phyloP scores from a whole-genome alignment of 116 monocot genomes.

The Thalassia testudinum region DNA sequence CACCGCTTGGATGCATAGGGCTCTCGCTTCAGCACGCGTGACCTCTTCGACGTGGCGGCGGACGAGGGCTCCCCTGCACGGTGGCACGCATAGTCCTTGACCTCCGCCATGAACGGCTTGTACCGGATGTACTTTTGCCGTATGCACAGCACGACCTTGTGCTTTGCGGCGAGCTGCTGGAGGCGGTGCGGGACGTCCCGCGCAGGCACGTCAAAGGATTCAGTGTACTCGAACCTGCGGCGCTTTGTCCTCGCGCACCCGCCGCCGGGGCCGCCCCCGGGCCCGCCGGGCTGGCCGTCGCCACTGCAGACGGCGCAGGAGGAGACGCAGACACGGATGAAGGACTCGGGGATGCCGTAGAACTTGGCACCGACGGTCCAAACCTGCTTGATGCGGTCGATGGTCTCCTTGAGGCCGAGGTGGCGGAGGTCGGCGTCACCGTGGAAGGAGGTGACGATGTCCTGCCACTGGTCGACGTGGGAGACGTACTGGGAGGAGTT shows the following conservation, averaged over 20 bases:
- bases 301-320: conserved; percentile 64
- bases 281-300: conserved; percentile 5
- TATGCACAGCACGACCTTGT: conserved; percentile 96
- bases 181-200: conserved; percentile 60
- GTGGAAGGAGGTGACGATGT: conserved; percentile 66
- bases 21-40: conserved; percentile 75
- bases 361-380: conserved; percentile 99
- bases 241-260: conserved; percentile 30
- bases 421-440: conserved; percentile 84
- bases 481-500: conserved; percentile 71
- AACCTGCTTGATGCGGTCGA: conserved; percentile 85
- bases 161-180: conserved; percentile 94
- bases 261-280: conserved; percentile 1
- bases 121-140: conserved; percentile 95
- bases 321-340: conserved; percentile 73
- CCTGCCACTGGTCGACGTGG: conserved; percentile 77
- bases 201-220: conserved; percentile 90
- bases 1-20: conserved; percentile 96
- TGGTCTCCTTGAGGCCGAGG: conserved; percentile 87
- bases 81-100: conserved; percentile 98
- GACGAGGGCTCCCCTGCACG: conserved; percentile 83
- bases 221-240: conserved; percentile 92
- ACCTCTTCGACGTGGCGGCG: conserved; percentile 31
- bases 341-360: conserved; percentile 94
- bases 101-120: conserved; percentile 99